phyloP scores from a whole-genome alignment of 805 yeast species.

The Candida xiaguanensis region DNA sequence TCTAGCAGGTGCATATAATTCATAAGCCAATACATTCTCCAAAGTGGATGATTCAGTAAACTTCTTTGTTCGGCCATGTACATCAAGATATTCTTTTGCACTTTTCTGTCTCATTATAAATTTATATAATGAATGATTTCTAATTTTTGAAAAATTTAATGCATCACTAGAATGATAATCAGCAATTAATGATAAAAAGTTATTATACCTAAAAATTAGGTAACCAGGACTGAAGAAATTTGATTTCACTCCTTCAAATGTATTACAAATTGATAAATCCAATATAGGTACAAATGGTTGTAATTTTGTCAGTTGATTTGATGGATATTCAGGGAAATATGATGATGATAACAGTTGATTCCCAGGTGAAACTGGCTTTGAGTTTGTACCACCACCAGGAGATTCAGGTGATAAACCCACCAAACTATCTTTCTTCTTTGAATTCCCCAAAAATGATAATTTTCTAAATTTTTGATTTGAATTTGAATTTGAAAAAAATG shows the following conservation, averaged over 20 bases:
- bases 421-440: constrained; percentile 2
- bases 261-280: constrained; percentile 24
- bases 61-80: background rate
- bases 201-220: constrained; percentile 27
- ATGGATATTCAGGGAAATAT: constrained; percentile 3
- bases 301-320: constrained; percentile 3
- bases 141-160: constrained; percentile 31
- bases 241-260: constrained; percentile 17
- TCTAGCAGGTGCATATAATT: constrained; percentile 22
- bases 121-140: constrained; percentile 28
- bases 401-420: constrained; percentile 1
- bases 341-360: background rate
- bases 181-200: constrained; percentile 26
- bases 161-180: constrained; percentile 35
- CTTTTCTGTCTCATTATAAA: constrained; percentile 22
- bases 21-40: constrained; percentile 30
- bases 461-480: constrained; percentile 7
- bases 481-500: background rate
- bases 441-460: constrained; percentile 6
- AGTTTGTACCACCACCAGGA: background rate
- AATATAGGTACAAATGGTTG: constrained; percentile 18
- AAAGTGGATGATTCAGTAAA: constrained; percentile 15
- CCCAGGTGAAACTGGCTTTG: background rate
- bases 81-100: constrained; percentile 9
- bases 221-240: constrained; percentile 25